These are phyloP conservation scores for Phytophthora macrochlamydospora DNA, from an alignment of 352 stramenopile species.

Conservation along the genomic window DNA sequence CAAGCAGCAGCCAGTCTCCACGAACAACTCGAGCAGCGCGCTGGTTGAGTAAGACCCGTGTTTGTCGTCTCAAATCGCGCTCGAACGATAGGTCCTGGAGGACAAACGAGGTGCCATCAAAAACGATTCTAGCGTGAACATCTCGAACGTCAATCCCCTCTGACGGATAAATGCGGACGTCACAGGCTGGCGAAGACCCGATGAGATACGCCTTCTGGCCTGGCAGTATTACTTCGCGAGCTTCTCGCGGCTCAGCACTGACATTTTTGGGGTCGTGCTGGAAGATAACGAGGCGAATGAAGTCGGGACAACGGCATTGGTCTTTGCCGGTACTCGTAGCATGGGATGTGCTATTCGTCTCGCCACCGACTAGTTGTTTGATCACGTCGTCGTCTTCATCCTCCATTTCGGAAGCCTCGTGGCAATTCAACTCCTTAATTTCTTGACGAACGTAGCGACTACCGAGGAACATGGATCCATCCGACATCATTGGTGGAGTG, in stretches of 20 bases:
- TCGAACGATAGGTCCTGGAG: slow-evolving; percentile 79
- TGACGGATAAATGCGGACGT: slow-evolving; percentile 51
- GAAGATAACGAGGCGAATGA: slow-evolving; percentile 28
- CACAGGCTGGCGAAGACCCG: slow-evolving; percentile 57
- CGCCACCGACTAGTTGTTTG: slow-evolving; percentile 15
- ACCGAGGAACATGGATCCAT: slow-evolving; percentile 43
- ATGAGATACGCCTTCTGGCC: slow-evolving; percentile 54
- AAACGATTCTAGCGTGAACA: slow-evolving; percentile 66
- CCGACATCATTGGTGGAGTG: slow-evolving; percentile 26
- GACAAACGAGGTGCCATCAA: slow-evolving; percentile 71
- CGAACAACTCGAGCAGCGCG: slow-evolving; percentile 52
- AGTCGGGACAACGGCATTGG: slow-evolving; percentile 2
- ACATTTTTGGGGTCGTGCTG: slow-evolving; percentile 23
- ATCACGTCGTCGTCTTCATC: slow-evolving; percentile 30
- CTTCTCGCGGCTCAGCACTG: slow-evolving; percentile 12
- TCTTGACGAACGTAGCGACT: slow-evolving; percentile 58
- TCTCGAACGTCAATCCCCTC: slow-evolving; percentile 45
- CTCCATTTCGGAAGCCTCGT: slow-evolving; percentile 24
- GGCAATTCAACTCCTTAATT: slow-evolving; percentile 24
- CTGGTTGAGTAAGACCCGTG: slow-evolving; percentile 50
- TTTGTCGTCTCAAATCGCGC: slow-evolving; percentile 54
- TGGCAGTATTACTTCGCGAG: slow-evolving; percentile 22
- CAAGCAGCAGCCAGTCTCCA: slow-evolving; percentile 65
- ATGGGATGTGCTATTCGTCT: slow-evolving; percentile 4
- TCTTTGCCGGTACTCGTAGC: neutral